Conservation (phyloP, 306 rosid species). For the Prunus dulcis region DNA sequence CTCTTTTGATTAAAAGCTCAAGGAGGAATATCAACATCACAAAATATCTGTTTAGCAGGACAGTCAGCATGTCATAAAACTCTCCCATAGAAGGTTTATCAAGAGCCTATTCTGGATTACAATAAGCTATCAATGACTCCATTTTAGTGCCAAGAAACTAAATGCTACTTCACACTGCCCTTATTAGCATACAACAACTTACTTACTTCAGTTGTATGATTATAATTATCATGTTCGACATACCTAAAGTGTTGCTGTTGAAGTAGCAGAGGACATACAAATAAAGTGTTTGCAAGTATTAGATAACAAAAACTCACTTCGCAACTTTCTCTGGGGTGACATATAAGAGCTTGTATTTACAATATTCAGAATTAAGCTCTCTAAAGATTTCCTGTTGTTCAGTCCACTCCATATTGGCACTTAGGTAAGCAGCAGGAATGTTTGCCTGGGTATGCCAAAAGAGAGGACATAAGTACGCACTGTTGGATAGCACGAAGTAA, state of each 20-base stretch:
- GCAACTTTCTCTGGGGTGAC: constrained; percentile 99
- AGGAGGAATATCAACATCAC: neutral
- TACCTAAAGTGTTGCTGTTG: neutral
- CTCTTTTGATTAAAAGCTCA: too few relatives aligned
- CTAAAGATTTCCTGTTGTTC: constrained; percentile 93
- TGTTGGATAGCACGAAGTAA: neutral
- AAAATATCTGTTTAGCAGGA: too few relatives aligned
- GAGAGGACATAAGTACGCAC: constrained; percentile 18
- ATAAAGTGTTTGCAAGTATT: constrained; percentile 20
- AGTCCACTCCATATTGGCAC: constrained; percentile 94
- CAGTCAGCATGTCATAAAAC: too few relatives aligned
- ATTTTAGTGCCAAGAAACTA: neutral
- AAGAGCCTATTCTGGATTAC: neutral
- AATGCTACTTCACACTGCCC: neutral
- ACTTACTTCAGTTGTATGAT: neutral
- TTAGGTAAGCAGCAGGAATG: constrained; percentile 87
- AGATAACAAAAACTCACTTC: constrained; percentile 47
- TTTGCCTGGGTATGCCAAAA: constrained; percentile 61
- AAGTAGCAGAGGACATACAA: constrained; percentile 14
- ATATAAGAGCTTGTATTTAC: constrained; percentile 79
- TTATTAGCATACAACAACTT: neutral
- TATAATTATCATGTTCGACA: neutral
- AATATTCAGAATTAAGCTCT: constrained; percentile 67
- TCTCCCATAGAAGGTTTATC: too few relatives aligned
- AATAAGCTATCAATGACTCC: neutral